phyloP scores from a whole-genome alignment of 2,329 filamentous ascomycete genomes.

The Cordyceps cicadae region DNA sequence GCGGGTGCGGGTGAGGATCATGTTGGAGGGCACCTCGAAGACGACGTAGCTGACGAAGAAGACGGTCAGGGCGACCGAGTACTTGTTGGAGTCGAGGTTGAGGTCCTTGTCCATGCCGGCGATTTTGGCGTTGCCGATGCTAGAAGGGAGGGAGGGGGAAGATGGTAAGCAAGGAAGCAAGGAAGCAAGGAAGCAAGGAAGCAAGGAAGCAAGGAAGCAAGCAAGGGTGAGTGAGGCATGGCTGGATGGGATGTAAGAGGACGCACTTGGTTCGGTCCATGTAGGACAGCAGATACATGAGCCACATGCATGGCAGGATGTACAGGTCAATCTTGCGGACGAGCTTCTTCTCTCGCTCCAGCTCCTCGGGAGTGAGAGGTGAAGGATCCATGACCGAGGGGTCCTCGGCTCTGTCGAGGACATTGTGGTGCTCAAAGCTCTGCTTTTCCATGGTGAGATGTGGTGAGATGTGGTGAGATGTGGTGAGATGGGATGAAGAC shows the following conservation, averaged over 20 bases:
- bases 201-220: no score
- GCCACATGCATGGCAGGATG: constrained; percentile 41
- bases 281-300: constrained; percentile 27
- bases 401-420: background rate
- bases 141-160: constrained; percentile 46
- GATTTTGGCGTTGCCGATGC: constrained; percentile 54
- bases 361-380: background rate
- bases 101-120: constrained; percentile 44
- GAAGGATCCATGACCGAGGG: background rate
- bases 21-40: constrained; percentile 48
- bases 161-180: no score
- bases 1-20: constrained; percentile 45
- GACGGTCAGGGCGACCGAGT: constrained; percentile 49
- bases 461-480: background rate
- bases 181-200: no score
- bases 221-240: background rate
- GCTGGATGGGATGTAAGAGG: background rate
- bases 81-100: constrained; percentile 36
- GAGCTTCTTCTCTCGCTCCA: constrained; percentile 6
- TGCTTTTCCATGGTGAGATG: background rate
- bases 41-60: constrained; percentile 51
- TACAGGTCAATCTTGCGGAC: constrained; percentile 28
- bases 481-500: no score
- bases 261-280: constrained; percentile 17
- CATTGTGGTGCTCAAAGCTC: background rate